phyloP scores from a whole-genome alignment of 257 asterid genomes.

The Coffea canephora region DNA sequence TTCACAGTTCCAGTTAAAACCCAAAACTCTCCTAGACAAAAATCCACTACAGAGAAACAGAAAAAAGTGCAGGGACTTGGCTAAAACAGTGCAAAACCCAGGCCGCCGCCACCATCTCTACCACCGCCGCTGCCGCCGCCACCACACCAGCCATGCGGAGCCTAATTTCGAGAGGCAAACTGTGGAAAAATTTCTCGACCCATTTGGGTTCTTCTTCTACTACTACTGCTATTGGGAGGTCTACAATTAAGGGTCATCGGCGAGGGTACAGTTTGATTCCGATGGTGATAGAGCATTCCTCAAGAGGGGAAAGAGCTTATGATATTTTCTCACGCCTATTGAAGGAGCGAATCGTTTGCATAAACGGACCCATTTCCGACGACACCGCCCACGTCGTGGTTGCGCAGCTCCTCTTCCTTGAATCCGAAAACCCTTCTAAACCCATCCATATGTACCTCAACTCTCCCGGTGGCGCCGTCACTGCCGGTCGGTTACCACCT shows the following conservation, averaged over 20 bases:
- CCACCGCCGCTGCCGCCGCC: background rate
- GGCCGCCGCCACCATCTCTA: background rate
- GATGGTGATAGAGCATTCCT: slow-evolving; percentile 91
- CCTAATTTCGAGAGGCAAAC: slow-evolving; percentile 28
- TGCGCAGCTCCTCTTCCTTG: slow-evolving; percentile 91
- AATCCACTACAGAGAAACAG: too few species aligned
- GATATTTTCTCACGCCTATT: slow-evolving; percentile 86
- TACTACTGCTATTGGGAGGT: background rate
- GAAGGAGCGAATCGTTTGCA: slow-evolving; percentile 88
- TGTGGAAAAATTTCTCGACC: slow-evolving; percentile 24
- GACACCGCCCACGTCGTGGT: slow-evolving; percentile 91
- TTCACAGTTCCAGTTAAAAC: too few species aligned
- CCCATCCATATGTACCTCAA: slow-evolving; percentile 91
- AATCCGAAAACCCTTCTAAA: slow-evolving; percentile 85
- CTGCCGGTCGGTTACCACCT: slow-evolving; percentile 53
- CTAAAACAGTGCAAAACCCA: background rate
- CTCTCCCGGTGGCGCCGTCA: slow-evolving; percentile 93
- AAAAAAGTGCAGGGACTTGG: too few species aligned
- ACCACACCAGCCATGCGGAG: slow-evolving; percentile 29
- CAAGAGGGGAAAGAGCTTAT: slow-evolving; percentile 89
- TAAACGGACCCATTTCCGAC: slow-evolving; percentile 82
- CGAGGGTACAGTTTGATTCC: slow-evolving; percentile 59
- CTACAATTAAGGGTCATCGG: slow-evolving; percentile 20
- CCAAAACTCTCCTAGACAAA: too few species aligned
- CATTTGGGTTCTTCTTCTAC: slow-evolving; percentile 20